A percentile compares a stretch with the other conserved stretches of the same genome.
Evolutionary conservation across 768 basidiomycete species (phyloP).

Genomic region (Tulasnella sp.): DNA sequence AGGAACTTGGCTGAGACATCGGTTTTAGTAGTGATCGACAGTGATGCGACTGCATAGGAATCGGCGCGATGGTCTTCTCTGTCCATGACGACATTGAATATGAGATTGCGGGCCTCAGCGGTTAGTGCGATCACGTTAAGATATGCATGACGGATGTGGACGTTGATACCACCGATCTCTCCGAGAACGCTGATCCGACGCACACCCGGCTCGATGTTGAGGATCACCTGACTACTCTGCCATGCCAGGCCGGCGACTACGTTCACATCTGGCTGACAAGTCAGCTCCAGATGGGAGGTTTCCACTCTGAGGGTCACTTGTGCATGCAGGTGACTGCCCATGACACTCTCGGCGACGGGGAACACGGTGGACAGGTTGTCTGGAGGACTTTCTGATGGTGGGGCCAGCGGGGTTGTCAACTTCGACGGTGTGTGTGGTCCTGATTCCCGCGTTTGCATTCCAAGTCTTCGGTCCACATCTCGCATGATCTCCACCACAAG

Average conservation of each 20-base stretch:
- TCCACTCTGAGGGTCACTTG: constrained; percentile 87
- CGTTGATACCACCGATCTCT: constrained; percentile 66
- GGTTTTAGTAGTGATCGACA: constrained; percentile 76
- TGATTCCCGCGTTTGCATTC: constrained; percentile 18
- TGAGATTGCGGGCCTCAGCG: constrained; percentile 56
- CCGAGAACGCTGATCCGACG: constrained; percentile 65
- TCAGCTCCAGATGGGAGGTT: constrained; percentile 72
- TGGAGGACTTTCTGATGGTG: constrained; percentile 20
- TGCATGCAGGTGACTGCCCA: constrained; percentile 29
- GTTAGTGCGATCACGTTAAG: constrained; percentile 39
- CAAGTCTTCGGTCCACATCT: constrained; percentile 53
- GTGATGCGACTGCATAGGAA: constrained; percentile 31
- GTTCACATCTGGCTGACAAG: constrained; percentile 84
- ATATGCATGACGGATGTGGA: constrained; percentile 57
- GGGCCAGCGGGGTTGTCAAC: constrained; percentile 3
- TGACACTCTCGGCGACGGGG: constrained; percentile 16
- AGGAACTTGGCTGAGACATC: constrained; percentile 68
- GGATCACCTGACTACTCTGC: constrained; percentile 87
- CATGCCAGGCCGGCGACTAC: constrained; percentile 83
- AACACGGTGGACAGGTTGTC: constrained; percentile 14
- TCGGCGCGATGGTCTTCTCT: background rate
- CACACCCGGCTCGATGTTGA: constrained; percentile 64
- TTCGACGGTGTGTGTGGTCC: background rate
- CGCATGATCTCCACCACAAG: constrained; percentile 70
- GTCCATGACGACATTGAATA: constrained; percentile 36